phyloP scores from a whole-genome alignment of 1,284 basidiomycete species.

The Puccinia coronata region DNA sequence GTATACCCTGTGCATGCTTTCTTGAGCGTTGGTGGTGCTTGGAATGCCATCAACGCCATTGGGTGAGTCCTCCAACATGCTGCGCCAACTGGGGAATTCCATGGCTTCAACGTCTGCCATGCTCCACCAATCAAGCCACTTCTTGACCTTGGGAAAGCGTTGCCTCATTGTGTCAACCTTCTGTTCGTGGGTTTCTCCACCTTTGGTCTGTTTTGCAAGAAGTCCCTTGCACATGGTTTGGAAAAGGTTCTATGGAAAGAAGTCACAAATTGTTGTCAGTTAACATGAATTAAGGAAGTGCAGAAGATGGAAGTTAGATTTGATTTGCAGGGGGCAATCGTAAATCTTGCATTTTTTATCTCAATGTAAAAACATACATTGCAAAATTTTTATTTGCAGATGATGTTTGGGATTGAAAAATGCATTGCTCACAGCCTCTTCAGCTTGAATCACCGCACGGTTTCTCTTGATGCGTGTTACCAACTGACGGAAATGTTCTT shows the following conservation, averaged over 20 bases:
- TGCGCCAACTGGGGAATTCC: background rate
- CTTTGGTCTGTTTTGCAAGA: background rate
- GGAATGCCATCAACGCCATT: conserved; percentile 10
- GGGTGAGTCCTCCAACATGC: background rate
- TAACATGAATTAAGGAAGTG: no score
- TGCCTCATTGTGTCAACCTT: background rate
- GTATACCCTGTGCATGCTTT: conserved; percentile 2
- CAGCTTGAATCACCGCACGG: background rate
- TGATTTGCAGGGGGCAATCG: no score
- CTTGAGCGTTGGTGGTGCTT: background rate
- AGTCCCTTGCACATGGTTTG: background rate
- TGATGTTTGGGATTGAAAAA: no score
- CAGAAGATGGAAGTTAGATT: background rate
- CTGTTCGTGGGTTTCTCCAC: background rate
- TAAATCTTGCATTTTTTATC: no score
- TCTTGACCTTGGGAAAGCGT: background rate
- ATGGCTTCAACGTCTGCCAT: no score
- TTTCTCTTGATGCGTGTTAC: conserved; percentile 6
- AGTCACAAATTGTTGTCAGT: background rate
- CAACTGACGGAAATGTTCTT: background rate
- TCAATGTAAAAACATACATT: no score
- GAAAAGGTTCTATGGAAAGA: background rate
- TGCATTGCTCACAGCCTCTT: background rate
- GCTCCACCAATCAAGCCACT: conserved; percentile 12
- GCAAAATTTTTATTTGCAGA: no score